Conservation (phyloP, 1,139 yeast species). For the Geotrichum bryndzae region DNA sequence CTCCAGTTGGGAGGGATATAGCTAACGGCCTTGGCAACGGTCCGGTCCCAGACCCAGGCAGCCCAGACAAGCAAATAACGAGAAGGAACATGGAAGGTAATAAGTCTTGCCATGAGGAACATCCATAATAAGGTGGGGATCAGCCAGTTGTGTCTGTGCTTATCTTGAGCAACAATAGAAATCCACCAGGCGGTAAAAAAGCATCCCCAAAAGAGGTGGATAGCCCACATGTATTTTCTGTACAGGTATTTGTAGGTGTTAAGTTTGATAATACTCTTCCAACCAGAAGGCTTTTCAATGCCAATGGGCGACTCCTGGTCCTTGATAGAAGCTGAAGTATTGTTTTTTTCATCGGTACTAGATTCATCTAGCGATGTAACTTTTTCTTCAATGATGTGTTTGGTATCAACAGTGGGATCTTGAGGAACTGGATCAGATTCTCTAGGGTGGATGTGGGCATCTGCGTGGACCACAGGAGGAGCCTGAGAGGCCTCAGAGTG, state of each 20-base stretch:
- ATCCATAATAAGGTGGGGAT: constrained; percentile 58
- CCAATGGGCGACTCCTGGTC: background rate
- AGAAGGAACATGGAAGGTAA: constrained; percentile 49
- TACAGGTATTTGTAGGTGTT: background rate
- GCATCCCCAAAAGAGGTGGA: constrained; percentile 30
- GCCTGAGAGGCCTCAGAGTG: constrained; percentile 27
- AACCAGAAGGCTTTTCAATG: background rate
- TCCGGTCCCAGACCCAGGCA: constrained; percentile 41
- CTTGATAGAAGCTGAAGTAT: background rate
- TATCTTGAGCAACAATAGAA: constrained; percentile 49
- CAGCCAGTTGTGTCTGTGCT: constrained; percentile 53
- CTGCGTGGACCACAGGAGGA: constrained; percentile 27
- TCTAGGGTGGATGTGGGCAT: constrained; percentile 25
- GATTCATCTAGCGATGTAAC: background rate
- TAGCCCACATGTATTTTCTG: constrained; percentile 25
- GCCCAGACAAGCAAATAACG: constrained; percentile 32
- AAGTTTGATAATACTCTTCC: background rate
- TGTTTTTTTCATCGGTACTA: background rate
- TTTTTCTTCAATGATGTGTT: constrained; percentile 4
- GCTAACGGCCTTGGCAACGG: constrained; percentile 39
- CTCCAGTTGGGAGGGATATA: constrained; percentile 40
- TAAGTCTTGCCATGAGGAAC: constrained; percentile 48
- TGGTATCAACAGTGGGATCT: background rate
- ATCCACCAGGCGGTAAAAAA: constrained; percentile 68
- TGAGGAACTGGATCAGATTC: constrained; percentile 18